Base-by-base conservation (phyloP, 2,329 filamentous ascomycete species). In the Cladosporium sphaerospermum region DNA sequence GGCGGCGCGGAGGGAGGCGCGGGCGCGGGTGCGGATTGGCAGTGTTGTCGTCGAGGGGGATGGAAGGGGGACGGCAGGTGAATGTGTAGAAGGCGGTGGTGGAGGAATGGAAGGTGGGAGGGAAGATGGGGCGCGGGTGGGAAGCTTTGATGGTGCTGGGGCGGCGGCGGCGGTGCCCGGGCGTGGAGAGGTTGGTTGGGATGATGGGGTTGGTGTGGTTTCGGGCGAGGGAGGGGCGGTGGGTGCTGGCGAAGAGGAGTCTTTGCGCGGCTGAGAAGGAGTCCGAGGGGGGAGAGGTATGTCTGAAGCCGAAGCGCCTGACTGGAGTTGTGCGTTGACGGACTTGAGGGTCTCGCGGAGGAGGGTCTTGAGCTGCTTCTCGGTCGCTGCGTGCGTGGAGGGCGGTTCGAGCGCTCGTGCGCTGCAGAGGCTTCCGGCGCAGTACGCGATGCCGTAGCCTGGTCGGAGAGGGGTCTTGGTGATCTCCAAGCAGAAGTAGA, bases 401-500 rank as follows among this genome's bases (percentile, higher is more conserved):
- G 34, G 34, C 34, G 34, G n/a, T 36, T 36, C 3, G n/a, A 37
- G 46, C 37, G 28, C 28, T 16, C 61, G 36, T 6, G 61, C 56
- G 28, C 57, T 59, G 23, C 50, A 55, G 39, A 60, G 54, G 7
- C 53, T 59, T 9, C 56, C 57, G 1, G 53, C 28, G 31, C 53
- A 57, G 36, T 62, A 39, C 2, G 57, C 54, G 3, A 62, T 49
- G 8, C 59, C 57, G 32, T 55, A 60, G 3, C 49, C 56, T 2
- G 52, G 32, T 1, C 54, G 40, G 1, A 59, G 28, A 1, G 54
- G 40, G n/a, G 55, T 44, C 34, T 47, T 39, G 50, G 57, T 56
- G 13, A 62, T 43, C 3, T 54, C 37, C 18, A 63, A 56, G 16
- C 58, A 53, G 52, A 64, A 62, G 52, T 61, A 64, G 31, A 61